Evolutionary conservation across 1,284 basidiomycete species (phyloP).

Genomic region (Cryptococcus sp.): DNA sequence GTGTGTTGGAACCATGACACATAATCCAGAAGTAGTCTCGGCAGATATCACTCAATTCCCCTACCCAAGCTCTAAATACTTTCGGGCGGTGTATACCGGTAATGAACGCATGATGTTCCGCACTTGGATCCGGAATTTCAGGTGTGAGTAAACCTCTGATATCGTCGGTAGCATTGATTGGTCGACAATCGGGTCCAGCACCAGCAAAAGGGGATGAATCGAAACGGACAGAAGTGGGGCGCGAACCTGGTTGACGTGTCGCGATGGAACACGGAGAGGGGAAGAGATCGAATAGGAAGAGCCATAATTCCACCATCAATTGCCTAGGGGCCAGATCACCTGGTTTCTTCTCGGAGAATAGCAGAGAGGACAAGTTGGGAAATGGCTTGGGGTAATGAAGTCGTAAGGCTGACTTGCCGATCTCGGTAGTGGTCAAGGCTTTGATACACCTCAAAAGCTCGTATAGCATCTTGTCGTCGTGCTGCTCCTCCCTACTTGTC

Average conservation of each 20-base stretch:
- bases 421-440: constrained; percentile 79
- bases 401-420: constrained; percentile 62
- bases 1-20: constrained; percentile 87
- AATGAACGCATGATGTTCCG: constrained; percentile 74
- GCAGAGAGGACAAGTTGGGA: constrained; percentile 68
- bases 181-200: background rate
- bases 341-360: constrained; percentile 96
- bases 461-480: constrained; percentile 89
- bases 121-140: constrained; percentile 37
- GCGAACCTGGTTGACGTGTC: constrained; percentile 1
- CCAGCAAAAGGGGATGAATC: constrained; percentile 9
- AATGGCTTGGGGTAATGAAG: constrained; percentile 81
- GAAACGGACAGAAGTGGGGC: constrained; percentile 27
- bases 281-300: constrained; percentile 78
- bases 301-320: constrained; percentile 79
- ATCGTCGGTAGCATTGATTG: constrained; percentile 22
- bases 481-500: constrained; percentile 79
- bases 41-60: constrained; percentile 83
- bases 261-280: constrained; percentile 7
- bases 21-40: constrained; percentile 98
- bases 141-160: constrained; percentile 43
- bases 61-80: constrained; percentile 85
- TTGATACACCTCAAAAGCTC: constrained; percentile 92
- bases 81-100: constrained; percentile 73
- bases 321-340: constrained; percentile 87